phyloP scores from a whole-genome alignment of 192 early-diverging fungal genomes.

The Coemansia sp. region DNA sequence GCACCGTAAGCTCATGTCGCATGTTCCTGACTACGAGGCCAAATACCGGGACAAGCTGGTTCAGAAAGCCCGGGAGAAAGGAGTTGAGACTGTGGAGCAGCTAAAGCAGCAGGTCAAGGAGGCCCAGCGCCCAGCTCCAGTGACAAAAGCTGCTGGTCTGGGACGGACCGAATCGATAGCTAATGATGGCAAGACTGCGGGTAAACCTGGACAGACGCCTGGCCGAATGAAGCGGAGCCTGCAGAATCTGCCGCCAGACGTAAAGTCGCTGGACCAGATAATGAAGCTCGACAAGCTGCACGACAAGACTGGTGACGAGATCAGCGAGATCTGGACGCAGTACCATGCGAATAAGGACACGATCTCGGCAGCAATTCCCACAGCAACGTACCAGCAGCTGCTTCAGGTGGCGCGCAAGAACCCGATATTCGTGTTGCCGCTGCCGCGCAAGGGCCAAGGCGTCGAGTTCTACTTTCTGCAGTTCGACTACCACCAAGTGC shows the following conservation, averaged over 20 bases:
- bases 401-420: conserved; percentile 46
- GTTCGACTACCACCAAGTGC: conserved; percentile 79
- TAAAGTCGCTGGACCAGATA: conserved; percentile 60
- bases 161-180: too few relatives aligned
- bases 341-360: conserved; percentile 65
- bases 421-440: conserved; percentile 78
- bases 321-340: conserved; percentile 70
- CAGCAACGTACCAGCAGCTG: conserved; percentile 61
- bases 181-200: not conserved
- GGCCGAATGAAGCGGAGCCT: conserved; percentile 1
- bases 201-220: conserved; percentile 8
- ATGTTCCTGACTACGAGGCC: conserved; percentile 56
- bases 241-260: conserved; percentile 28
- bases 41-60: conserved; percentile 71
- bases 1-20: conserved; percentile 43
- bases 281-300: conserved; percentile 56
- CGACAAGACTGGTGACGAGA: conserved; percentile 40
- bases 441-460: conserved; percentile 70
- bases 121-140: not conserved
- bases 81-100: conserved; percentile 32
- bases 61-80: conserved; percentile 56
- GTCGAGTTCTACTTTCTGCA: conserved; percentile 88
- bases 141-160: too few relatives aligned
- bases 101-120: conserved; percentile 11
- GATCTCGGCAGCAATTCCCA: conserved; percentile 66